Evolutionary conservation across 768 basidiomycete genomes (phyloP).

Genomic region (Ramaria rubella): DNA sequence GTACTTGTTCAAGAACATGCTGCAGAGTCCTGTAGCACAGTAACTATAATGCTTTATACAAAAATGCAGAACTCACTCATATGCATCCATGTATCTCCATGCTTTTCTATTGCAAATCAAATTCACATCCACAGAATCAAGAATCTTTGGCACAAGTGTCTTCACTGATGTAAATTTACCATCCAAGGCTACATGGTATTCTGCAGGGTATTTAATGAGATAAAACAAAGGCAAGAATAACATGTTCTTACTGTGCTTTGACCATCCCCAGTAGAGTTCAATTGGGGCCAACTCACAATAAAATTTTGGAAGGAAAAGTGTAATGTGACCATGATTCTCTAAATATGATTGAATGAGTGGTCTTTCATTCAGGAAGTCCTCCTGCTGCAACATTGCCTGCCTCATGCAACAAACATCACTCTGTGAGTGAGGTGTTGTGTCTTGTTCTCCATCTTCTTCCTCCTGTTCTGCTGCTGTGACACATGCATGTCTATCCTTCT

Average conservation of each 20-base stretch:
- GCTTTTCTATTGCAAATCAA: slow-evolving; percentile 16
- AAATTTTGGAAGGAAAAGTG: slow-evolving; percentile 25
- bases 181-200: slow-evolving; percentile 19
- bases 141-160: slow-evolving; percentile 19
- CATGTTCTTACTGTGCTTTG: slow-evolving; percentile 1
- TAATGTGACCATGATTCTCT: slow-evolving; percentile 23
- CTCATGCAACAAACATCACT: slow-evolving; percentile 5
- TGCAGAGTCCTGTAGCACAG: too few species aligned
- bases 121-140: slow-evolving; percentile 14
- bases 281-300: slow-evolving; percentile 29
- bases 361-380: slow-evolving; percentile 22
- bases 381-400: slow-evolving; percentile 14
- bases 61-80: slow-evolving; percentile 4
- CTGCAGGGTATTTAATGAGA: slow-evolving; percentile 2
- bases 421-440: too few species aligned
- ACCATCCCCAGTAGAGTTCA: slow-evolving; percentile 12
- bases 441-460: neutral
- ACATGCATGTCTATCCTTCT: slow-evolving; percentile 7
- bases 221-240: neutral
- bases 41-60: too few species aligned
- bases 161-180: slow-evolving; percentile 20
- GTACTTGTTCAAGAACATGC: too few species aligned
- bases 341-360: slow-evolving; percentile 22
- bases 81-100: slow-evolving; percentile 16
- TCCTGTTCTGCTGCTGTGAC: slow-evolving; percentile 9